phyloP scores from a whole-genome alignment of 1,139 yeast genomes.

The Suhomyces guaymorum region DNA sequence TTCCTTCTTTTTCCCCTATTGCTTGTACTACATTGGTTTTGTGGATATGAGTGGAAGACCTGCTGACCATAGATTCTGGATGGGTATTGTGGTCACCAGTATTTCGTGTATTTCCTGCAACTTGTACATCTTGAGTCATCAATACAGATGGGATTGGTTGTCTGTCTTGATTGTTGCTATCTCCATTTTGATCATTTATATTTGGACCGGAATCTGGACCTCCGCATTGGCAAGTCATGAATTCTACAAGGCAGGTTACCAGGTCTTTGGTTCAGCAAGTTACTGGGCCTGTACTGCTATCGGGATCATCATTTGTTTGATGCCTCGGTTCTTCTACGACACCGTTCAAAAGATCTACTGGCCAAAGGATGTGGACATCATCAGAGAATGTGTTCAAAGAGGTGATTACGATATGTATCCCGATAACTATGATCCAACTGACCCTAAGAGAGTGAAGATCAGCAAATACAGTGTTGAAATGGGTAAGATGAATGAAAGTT shows the following conservation, averaged over 20 bases:
- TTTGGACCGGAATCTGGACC: conserved; percentile 94
- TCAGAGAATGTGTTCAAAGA: conserved; percentile 69
- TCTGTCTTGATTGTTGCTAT: conserved; percentile 60
- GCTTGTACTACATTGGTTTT: conserved; percentile 58
- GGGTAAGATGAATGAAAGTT: conserved; percentile 5
- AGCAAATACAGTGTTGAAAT: conserved; percentile 26
- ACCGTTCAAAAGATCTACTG: conserved; percentile 57
- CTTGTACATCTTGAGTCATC: conserved; percentile 74
- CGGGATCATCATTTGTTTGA: conserved; percentile 68
- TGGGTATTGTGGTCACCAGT: conserved; percentile 79
- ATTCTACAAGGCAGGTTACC: conserved; percentile 74
- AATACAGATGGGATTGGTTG: conserved; percentile 94
- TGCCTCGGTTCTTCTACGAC: conserved; percentile 76
- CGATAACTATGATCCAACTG: conserved; percentile 64
- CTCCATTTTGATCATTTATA: conserved; percentile 68
- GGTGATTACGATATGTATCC: conserved; percentile 65
- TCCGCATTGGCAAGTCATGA: conserved; percentile 57
- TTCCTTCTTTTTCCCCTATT: conserved; percentile 85
- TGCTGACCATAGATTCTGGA: conserved; percentile 79
- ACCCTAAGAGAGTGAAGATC: conserved; percentile 45
- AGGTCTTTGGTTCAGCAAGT: conserved; percentile 66
- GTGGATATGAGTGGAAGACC: conserved; percentile 63
- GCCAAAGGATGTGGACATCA: conserved; percentile 83
- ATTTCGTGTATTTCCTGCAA: conserved; percentile 83
- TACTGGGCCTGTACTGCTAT: conserved; percentile 84